Base-by-base conservation (phyloP, 345 rosid species). In the Ceriops decandra region DNA sequence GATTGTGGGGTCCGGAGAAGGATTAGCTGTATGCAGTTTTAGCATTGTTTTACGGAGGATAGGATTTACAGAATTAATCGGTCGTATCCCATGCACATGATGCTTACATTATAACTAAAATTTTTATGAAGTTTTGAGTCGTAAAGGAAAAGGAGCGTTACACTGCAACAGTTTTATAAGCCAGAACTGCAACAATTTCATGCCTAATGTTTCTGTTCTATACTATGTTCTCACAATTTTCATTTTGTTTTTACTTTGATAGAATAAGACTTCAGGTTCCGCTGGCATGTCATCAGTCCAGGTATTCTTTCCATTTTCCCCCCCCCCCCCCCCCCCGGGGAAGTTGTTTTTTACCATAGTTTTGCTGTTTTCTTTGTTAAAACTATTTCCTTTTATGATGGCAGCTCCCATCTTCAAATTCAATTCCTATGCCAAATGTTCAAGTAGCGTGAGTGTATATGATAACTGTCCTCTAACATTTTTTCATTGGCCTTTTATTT, bases 181-280 rank as follows among this genome's bases (percentile, higher is more conserved):
- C 5, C 49, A 42, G 15, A 42, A 11, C 17, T 42, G 49, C 49
- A 42, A 13, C 2, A 52, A 52, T 66, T 47, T 11, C n/a, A 16
- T 60, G 33, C 27, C 22, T 6, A 36, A n/a, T 26, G 24, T 16
- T 36, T 11, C 20, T n/a, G 20, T 21, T 30, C 16, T 11, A 52
- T 33, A 11, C 32, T 46, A 7, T 31, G 19, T 52, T 60, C 27
- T 28, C 46, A 31, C 22, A 35, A 8, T 58, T 9, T 36, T 63
- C 7, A 28, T 17, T 68, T 66, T 5, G 6, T 27, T 69, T 69
- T 47, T 66, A 20, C 62, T 64, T 52, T 54, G 27, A 77, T 85
- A 91, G 98, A 92, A 88, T 79, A 90, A 90, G 74, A 68, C 87
- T 21, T 73, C 72, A 35, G 78, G 89, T 66, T 80, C 93, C 35